Evolutionary conservation across 352 stramenopile genomes (phyloP).

Genomic region (Pythium brachiatum): DNA sequence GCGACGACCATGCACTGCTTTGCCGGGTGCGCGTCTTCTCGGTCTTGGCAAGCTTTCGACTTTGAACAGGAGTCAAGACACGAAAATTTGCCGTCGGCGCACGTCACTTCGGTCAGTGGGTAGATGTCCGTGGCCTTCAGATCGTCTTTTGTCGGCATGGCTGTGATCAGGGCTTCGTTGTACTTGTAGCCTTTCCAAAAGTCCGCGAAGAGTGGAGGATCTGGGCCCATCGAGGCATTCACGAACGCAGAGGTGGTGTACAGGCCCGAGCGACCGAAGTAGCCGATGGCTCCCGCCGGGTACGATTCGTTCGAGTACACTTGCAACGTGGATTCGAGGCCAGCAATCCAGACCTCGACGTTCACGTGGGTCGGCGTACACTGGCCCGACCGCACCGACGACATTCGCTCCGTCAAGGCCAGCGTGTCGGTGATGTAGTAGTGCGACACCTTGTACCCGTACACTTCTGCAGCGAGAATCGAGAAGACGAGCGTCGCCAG

Average conservation of each 20-base stretch:
- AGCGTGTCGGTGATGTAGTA: conserved; percentile 19
- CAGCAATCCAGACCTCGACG: conserved; percentile 47
- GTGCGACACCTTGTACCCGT: conserved; percentile 28
- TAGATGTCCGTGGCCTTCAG: conserved; percentile 20
- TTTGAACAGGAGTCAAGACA: conserved; percentile 49
- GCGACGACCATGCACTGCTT: conserved; percentile 39
- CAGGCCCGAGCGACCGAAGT: conserved; percentile 40
- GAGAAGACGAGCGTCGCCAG: conserved; percentile 36
- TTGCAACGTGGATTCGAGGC: conserved; percentile 28
- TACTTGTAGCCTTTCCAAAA: conserved; percentile 54
- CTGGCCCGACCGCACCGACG: conserved; percentile 25
- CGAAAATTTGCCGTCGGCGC: conserved; percentile 33
- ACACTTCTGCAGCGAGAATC: conserved; percentile 47
- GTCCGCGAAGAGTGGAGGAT: conserved; percentile 29
- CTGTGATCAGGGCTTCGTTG: conserved; percentile 36
- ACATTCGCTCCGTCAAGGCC: conserved; percentile 32
- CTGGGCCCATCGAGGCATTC: background rate
- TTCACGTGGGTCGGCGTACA: conserved; percentile 62
- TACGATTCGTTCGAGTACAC: conserved; percentile 59
- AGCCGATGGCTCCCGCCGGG: conserved; percentile 31
- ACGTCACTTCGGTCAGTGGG: conserved; percentile 28
- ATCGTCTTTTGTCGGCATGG: conserved; percentile 7
- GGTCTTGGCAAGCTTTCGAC: conserved; percentile 27
- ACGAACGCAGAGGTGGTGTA: conserved; percentile 50
- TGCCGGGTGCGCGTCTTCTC: conserved; percentile 22